Conservation (phyloP, 768 basidiomycete genomes). For the Pluteus cervinus region DNA sequence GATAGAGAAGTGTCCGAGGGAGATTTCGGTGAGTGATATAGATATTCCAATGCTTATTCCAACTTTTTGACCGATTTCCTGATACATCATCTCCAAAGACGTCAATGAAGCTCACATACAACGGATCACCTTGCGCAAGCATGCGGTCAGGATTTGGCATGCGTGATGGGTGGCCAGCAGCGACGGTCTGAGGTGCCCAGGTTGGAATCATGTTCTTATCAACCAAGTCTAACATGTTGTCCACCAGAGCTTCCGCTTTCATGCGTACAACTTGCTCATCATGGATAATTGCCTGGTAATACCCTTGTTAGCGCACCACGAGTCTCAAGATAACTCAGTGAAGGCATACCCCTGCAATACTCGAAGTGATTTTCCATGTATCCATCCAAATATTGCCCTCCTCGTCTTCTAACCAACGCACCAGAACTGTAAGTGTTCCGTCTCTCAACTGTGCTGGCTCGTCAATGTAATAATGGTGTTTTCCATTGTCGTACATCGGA, state of each 20-base stretch:
- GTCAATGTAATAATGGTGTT: slow-evolving; percentile 17
- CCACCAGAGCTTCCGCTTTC: slow-evolving; percentile 8
- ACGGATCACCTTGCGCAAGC: slow-evolving; percentile 21
- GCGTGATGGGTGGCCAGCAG: slow-evolving; percentile 12
- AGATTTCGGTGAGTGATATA: slow-evolving; percentile 31
- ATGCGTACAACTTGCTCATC: slow-evolving; percentile 11
- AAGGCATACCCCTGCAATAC: not conserved
- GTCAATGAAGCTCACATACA: slow-evolving; percentile 26
- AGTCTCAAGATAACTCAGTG: no score
- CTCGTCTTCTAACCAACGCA: slow-evolving; percentile 17
- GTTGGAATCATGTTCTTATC: slow-evolving; percentile 12
- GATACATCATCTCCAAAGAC: slow-evolving; percentile 37
- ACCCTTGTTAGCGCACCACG: no score
- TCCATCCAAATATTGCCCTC: slow-evolving; percentile 12
- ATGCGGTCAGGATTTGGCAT: slow-evolving; percentile 29
- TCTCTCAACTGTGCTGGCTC: slow-evolving; percentile 12
- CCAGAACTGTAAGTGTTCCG: slow-evolving; percentile 12
- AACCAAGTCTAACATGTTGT: slow-evolving; percentile 15
- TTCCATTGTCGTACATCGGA: slow-evolving; percentile 20
- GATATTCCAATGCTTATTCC: slow-evolving; percentile 39
- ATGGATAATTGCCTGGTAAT: slow-evolving; percentile 8
- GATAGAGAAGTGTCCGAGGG: slow-evolving; percentile 25
- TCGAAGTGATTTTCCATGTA: slow-evolving; percentile 11
- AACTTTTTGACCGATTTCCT: slow-evolving; percentile 36
- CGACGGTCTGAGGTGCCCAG: slow-evolving; percentile 14